Conservation (phyloP, 2,329 filamentous ascomycete genomes). For the Cladosporium austrohemisphaericum region DNA sequence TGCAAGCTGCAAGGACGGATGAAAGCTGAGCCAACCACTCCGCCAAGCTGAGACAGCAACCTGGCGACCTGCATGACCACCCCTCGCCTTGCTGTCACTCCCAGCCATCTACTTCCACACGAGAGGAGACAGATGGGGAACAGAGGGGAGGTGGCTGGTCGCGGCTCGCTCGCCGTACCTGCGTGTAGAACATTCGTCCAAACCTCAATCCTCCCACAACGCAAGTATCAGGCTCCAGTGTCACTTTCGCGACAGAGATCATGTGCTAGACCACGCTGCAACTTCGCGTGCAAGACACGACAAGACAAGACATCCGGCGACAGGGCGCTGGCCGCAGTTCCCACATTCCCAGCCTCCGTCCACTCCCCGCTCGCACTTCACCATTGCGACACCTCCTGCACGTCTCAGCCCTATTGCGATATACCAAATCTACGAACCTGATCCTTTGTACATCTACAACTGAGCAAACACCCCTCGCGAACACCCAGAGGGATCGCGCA, state of each 20-base stretch:
- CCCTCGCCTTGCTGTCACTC: not conserved
- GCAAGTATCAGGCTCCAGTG: constrained; percentile 19
- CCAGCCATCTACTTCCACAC: not conserved
- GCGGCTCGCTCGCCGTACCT: constrained; percentile 8
- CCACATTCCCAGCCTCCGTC: not conserved
- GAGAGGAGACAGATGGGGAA: not conserved
- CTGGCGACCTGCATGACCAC: not conserved
- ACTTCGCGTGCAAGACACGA: constrained; percentile 5
- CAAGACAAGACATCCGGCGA: constrained; percentile 9
- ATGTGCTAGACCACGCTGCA: constrained; percentile 16
- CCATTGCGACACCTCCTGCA: constrained; percentile 15
- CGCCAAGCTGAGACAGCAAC: not conserved
- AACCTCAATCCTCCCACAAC: not conserved
- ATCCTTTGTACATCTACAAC: not conserved
- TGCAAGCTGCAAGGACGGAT: not conserved
- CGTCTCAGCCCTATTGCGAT: constrained; percentile 17
- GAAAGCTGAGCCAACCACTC: not conserved
- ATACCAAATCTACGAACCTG: constrained; percentile 1
- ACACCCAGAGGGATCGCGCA: not conserved
- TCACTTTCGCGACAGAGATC: constrained; percentile 21
- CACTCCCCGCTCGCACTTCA: constrained; percentile 8
- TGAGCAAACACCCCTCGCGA: constrained; percentile 3
- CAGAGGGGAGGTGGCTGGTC: constrained; percentile 10
- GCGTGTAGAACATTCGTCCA: not conserved
- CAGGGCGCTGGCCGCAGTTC: not conserved